Percentiles rank a stretch among this genome's conserved stretches.
Evolutionary conservation across 2,329 filamentous ascomycete species (phyloP).

Genomic region (Cladosporium sp.): DNA sequence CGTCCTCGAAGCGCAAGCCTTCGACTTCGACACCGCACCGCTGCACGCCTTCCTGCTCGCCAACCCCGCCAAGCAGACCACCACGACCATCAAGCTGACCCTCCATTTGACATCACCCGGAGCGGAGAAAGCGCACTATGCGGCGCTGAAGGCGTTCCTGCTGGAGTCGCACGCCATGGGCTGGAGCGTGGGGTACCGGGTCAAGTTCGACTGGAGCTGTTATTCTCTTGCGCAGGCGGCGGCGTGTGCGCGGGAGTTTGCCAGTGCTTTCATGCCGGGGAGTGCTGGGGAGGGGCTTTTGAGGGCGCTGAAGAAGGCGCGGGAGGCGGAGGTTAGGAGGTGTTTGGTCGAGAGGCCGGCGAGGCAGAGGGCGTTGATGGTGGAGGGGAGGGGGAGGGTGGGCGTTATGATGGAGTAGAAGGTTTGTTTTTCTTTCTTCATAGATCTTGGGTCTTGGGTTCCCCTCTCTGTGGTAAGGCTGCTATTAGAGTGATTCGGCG

Average conservation of each 20-base stretch:
- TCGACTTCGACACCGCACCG: conserved; percentile 14
- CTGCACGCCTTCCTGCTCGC: conserved; percentile 18
- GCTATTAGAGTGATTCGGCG: too few relatives aligned
- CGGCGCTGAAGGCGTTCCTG: conserved; percentile 10
- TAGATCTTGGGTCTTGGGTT: not conserved
- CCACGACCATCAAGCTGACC: conserved; percentile 7
- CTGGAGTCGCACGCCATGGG: not conserved
- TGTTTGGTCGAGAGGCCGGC: conserved; percentile 19
- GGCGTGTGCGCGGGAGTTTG: conserved; percentile 6
- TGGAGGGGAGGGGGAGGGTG: conserved; percentile 2
- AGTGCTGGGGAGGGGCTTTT: conserved; percentile 11
- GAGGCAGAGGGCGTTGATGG: conserved; percentile 16
- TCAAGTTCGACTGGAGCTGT: conserved; percentile 13
- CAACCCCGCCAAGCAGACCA: not conserved
- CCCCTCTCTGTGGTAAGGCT: not conserved
- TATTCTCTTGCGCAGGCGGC: conserved; percentile 7
- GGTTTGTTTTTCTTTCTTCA: not conserved
- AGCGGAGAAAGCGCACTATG: conserved; percentile 2
- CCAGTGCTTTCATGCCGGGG: not conserved
- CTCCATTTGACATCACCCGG: conserved; percentile 5
- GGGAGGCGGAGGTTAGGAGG: conserved; percentile 19
- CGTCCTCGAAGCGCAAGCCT: conserved; percentile 14
- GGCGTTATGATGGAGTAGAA: conserved; percentile 2
- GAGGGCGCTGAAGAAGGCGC: conserved; percentile 16
- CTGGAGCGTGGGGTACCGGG: conserved; percentile 16